These are phyloP conservation scores for Psidium friedrichsthalianum DNA, from an alignment of 345 rosid species.

Conservation along the genomic window DNA sequence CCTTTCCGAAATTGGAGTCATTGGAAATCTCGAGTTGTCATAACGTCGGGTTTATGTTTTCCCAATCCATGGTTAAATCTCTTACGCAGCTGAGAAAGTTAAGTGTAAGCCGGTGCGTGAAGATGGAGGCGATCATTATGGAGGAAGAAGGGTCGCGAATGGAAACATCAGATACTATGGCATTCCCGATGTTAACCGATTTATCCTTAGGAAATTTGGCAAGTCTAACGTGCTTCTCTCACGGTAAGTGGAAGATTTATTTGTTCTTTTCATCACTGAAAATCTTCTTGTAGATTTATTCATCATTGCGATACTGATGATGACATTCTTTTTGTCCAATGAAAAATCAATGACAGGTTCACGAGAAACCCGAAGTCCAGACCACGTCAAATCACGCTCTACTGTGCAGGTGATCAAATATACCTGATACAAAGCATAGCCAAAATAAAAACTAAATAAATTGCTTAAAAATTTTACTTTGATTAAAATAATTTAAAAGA, in stretches of 20 bases:
- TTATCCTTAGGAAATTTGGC: fast-evolving
- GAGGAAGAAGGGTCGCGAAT: neutral
- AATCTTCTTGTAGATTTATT: neutral
- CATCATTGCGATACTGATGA: neutral
- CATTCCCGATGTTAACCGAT: neutral
- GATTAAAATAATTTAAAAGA: neutral
- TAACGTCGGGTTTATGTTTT: neutral
- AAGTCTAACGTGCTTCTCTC: neutral
- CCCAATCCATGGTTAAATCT: neutral
- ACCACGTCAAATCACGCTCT: fast-evolving
- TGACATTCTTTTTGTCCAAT: neutral
- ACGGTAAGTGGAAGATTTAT: neutral
- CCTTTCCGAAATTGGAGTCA: neutral
- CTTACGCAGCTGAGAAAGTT: fast-evolving
- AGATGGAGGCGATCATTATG: neutral
- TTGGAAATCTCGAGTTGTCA: neutral
- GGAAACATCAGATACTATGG: neutral
- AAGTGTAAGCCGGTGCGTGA: fast-evolving
- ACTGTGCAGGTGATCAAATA: too few species aligned
- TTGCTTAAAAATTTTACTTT: neutral
- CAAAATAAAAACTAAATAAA: neutral
- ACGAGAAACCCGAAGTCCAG: neutral
- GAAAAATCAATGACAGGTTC: neutral
- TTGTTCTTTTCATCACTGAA: too few species aligned
- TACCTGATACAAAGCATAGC: neutral